Conservation (phyloP, 1,139 yeast species). For the Suhomyces taliae region DNA sequence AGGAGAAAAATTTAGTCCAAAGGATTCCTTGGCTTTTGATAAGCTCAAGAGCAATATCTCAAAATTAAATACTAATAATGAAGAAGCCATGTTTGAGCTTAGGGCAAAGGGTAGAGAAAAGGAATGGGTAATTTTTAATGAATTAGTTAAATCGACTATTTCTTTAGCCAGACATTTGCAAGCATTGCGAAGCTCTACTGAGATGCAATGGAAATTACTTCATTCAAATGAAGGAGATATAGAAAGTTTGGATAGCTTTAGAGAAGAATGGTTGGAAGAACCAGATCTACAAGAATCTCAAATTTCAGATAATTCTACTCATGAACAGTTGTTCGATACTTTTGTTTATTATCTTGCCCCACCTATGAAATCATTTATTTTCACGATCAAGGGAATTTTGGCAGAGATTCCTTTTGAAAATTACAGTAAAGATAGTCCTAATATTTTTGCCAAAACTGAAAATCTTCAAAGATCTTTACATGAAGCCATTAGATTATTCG, state of each 20-base stretch:
- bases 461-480: slow-evolving; percentile 51
- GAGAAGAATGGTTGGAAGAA: slow-evolving; percentile 14
- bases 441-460: slow-evolving; percentile 35
- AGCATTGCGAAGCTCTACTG: slow-evolving; percentile 67
- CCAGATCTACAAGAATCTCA: neutral
- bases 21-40: slow-evolving; percentile 37
- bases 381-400: slow-evolving; percentile 63
- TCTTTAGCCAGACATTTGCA: slow-evolving; percentile 60
- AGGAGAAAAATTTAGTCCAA: slow-evolving; percentile 46
- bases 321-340: slow-evolving; percentile 53
- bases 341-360: slow-evolving; percentile 73
- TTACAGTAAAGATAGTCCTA: slow-evolving; percentile 24
- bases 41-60: slow-evolving; percentile 42
- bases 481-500: slow-evolving; percentile 55
- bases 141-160: slow-evolving; percentile 53
- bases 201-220: slow-evolving; percentile 60
- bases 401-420: slow-evolving; percentile 59
- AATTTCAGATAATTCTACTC: neutral
- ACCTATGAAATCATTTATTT: slow-evolving; percentile 64
- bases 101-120: slow-evolving; percentile 52
- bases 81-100: slow-evolving; percentile 66
- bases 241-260: slow-evolving; percentile 20
- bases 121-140: slow-evolving; percentile 47
- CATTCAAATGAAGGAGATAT: slow-evolving; percentile 17
- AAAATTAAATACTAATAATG: slow-evolving; percentile 44